Evolutionary conservation across 768 basidiomycete genomes (phyloP), one percentile per base, ranked within the genome.

Genomic region (Tulasnella sp.): DNA sequence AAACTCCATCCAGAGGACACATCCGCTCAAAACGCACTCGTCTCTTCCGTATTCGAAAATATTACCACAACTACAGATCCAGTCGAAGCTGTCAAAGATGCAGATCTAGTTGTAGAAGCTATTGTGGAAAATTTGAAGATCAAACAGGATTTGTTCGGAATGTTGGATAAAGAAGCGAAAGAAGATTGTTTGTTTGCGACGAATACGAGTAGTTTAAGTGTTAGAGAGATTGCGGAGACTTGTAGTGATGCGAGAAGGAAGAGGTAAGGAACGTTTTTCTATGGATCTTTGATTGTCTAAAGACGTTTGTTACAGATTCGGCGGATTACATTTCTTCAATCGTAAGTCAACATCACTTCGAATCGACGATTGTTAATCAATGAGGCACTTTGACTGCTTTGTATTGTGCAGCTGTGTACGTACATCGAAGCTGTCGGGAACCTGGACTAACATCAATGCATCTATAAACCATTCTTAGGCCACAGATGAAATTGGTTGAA

Each of bases 281-380:
- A 7, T 33, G 4, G 7, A 46, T 2, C n/a, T 42, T 42, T 8
- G n/a, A 42, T 15, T 42, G 9, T 5, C 27, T 40, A 20, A 25
- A 5, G 39, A 16, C 27, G 5, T n/a, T 13, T 8, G 25, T 22
- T 34, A 10, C 34, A 66, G 65, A 41, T 71, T 71, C 28, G 68
- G 64, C 8, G 67, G 67, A 16, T 56, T 71, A 7, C 69, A 71
- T 53, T 68, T 67, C 54, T 70, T 70, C 61, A 69, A 68, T 48
- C 68, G 66, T 60, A 57, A 51, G 57, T 58, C 20, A 59, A 55
- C 53, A 56, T 60, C 24, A 2, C 15, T 2, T 25, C n/a, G n/a
- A n/a, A n/a, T n/a, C n/a, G n/a, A n/a, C n/a, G n/a, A 28, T 19
- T 12, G 16, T 25, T 7, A 24, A 19, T 20, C 54, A 15, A 4